Percentiles rank a stretch among this genome's conserved stretches.
Conservation (phyloP, 257 asterid genomes). For the Gentiana straminea region DNA sequence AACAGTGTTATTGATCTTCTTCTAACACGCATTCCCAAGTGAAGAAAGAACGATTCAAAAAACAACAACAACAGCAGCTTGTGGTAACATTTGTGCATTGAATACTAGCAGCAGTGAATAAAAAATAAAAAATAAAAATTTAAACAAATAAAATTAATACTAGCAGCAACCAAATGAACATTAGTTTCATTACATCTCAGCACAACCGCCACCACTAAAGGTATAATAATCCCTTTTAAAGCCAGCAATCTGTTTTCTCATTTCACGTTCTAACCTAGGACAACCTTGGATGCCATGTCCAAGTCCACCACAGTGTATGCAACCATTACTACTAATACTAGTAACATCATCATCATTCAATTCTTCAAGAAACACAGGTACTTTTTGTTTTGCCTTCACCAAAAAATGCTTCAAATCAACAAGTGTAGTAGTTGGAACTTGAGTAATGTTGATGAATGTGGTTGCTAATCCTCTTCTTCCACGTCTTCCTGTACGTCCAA, state of each 20-base stretch:
- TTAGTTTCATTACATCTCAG: too few species aligned
- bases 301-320: conserved; percentile 62
- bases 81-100: too few species aligned
- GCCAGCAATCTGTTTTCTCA: conserved; percentile 47
- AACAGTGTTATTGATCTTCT: too few species aligned
- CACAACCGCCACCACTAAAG: conserved; percentile 19
- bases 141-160: too few species aligned
- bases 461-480: conserved; percentile 75
- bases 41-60: too few species aligned
- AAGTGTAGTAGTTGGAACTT: conserved; percentile 35
- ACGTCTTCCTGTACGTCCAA: conserved; percentile 67
- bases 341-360: conserved; percentile 49
- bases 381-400: conserved; percentile 69
- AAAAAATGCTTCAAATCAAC: conserved; percentile 64
- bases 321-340: conserved; percentile 66
- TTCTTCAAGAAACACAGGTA: conserved; percentile 64
- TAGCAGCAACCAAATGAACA: too few species aligned
- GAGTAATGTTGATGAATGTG: conserved; percentile 64
- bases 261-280: conserved; percentile 61
- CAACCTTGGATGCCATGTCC: conserved; percentile 68
- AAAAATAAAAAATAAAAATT: too few species aligned
- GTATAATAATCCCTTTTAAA: conserved; percentile 59
- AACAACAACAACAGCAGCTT: too few species aligned
- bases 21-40: too few species aligned
- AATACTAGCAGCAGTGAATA: too few species aligned